Evolutionary conservation across 257 asterid species (phyloP).

Genomic region (Przewalskia tangutica): DNA sequence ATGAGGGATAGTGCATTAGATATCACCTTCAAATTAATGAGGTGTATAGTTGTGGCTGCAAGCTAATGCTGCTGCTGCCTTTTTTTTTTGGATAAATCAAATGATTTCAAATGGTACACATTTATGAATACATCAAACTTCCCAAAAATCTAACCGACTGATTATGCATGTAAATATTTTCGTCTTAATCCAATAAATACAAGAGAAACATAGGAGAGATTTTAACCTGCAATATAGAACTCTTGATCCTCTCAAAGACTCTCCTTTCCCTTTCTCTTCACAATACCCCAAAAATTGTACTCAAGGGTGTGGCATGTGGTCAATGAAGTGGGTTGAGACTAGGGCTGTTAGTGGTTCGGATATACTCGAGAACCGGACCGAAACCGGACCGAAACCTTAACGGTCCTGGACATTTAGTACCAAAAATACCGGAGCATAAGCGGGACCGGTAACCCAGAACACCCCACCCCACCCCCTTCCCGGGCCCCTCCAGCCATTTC

Average conservation of each 20-base stretch:
- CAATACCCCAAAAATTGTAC: neutral
- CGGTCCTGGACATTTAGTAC: too few species aligned
- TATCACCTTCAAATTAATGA: neutral
- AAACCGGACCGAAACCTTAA: too few species aligned
- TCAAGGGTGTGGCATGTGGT: too few species aligned
- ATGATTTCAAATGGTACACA: neutral
- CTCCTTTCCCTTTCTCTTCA: neutral
- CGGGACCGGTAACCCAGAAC: too few species aligned
- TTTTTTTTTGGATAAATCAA: neutral
- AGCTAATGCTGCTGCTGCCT: neutral
- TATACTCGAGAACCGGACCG: too few species aligned
- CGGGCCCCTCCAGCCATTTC: too few species aligned
- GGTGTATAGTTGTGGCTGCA: neutral
- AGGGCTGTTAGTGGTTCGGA: too few species aligned
- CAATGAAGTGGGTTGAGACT: too few species aligned
- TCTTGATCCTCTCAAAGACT: neutral
- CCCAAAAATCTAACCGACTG: neutral
- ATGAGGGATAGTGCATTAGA: neutral
- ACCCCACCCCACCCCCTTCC: too few species aligned
- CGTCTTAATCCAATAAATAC: neutral
- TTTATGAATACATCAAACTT: neutral
- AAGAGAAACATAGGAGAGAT: neutral
- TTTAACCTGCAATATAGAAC: neutral
- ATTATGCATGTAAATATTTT: neutral
- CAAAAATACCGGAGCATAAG: too few species aligned